A percentile compares a stretch with the other conserved stretches of the same genome.
phyloP scores from a whole-genome alignment of 2,329 filamentous ascomycete species.

The Fusarium miscanthi region DNA sequence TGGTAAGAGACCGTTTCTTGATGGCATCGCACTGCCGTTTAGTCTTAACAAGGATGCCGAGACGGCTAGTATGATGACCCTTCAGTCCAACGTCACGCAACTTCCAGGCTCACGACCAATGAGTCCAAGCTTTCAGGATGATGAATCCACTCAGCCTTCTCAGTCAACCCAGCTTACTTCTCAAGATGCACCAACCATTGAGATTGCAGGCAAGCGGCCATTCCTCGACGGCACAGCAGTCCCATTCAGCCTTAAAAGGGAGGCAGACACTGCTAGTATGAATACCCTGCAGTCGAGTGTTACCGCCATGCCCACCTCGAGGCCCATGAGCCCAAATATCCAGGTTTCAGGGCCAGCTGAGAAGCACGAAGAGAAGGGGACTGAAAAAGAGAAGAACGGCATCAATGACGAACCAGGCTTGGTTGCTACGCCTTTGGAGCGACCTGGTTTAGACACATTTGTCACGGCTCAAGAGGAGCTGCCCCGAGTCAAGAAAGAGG shows the following conservation, averaged over 20 bases:
- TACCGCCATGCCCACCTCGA: slow-evolving; percentile 46
- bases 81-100: slow-evolving; percentile 58
- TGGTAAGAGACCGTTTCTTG: slow-evolving; percentile 73
- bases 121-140: slow-evolving; percentile 42
- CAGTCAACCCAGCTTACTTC: slow-evolving; percentile 31
- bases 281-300: slow-evolving; percentile 67
- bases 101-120: slow-evolving; percentile 49
- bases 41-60: slow-evolving; percentile 71
- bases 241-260: slow-evolving; percentile 75
- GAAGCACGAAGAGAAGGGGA: neutral
- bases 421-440: slow-evolving; percentile 24
- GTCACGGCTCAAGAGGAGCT: slow-evolving; percentile 63
- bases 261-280: slow-evolving; percentile 77
- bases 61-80: slow-evolving; percentile 77
- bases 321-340: slow-evolving; percentile 48
- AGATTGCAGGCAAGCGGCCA: slow-evolving; percentile 69
- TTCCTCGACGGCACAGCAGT: slow-evolving; percentile 76
- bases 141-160: slow-evolving; percentile 25
- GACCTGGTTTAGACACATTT: slow-evolving; percentile 64
- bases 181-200: slow-evolving; percentile 55
- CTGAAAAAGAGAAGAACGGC: slow-evolving; percentile 3
- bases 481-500: slow-evolving; percentile 45
- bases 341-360: slow-evolving; percentile 2
- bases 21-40: slow-evolving; percentile 79
- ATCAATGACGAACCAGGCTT: slow-evolving; percentile 1